phyloP scores from a whole-genome alignment of 257 asterid genomes.

The Nicotiana paniculata region DNA sequence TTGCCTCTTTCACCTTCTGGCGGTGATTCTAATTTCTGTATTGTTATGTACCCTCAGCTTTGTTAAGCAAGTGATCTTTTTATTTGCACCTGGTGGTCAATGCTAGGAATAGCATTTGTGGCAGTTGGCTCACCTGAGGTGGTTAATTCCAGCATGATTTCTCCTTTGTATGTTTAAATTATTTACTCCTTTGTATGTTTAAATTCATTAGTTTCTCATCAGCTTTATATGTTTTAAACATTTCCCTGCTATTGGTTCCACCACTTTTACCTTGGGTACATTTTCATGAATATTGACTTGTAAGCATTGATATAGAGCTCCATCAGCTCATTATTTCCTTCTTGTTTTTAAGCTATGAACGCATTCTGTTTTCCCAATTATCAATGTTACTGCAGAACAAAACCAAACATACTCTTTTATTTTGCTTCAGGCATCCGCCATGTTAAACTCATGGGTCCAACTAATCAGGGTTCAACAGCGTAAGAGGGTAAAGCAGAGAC shows the following conservation, averaged over 20 bases:
- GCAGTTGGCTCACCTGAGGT: slow-evolving; percentile 74
- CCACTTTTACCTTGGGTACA: neutral
- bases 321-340: neutral
- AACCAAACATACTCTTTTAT: neutral
- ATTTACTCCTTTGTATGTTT: neutral
- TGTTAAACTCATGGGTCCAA: no score
- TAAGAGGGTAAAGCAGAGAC: no score
- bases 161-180: slow-evolving; percentile 19
- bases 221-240: neutral
- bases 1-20: slow-evolving; percentile 3
- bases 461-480: no score
- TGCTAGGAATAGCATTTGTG: slow-evolving; percentile 37
- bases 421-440: no score
- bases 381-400: neutral
- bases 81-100: slow-evolving; percentile 75
- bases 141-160: slow-evolving; percentile 32
- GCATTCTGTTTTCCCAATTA: neutral
- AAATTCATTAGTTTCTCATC: neutral
- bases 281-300: neutral
- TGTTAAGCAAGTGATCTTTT: neutral
- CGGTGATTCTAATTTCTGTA: neutral
- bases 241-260: slow-evolving; percentile 1
- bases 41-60: neutral
- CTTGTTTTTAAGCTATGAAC: neutral
- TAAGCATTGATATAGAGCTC: neutral